Conservation (phyloP, 306 rosid genomes). For the Astragalus glycyphyllos region DNA sequence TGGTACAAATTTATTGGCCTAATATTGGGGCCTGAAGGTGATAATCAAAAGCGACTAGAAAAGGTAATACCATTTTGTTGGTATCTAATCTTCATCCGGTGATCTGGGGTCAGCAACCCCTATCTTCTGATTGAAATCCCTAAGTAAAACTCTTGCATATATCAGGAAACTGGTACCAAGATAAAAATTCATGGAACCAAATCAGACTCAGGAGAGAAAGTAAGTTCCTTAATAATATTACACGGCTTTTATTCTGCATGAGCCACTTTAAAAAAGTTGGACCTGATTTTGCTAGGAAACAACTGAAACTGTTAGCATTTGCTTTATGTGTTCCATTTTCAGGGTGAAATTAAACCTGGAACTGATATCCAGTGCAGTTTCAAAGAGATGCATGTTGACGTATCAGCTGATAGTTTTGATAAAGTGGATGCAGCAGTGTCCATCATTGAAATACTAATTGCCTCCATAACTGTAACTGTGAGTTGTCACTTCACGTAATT, state of each 20-base stretch:
- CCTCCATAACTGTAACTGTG: constrained; percentile 84
- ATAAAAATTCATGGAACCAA: constrained; percentile 75
- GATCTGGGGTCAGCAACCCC: constrained; percentile 26
- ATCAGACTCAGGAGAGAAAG: constrained; percentile 75
- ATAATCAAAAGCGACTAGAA: constrained; percentile 83
- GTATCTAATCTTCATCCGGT: constrained; percentile 24
- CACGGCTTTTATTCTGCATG: constrained; percentile 27
- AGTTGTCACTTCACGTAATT: constrained; percentile 52
- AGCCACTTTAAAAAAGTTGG: constrained; percentile 24
- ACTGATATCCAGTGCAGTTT: constrained; percentile 57
- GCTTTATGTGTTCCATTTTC: constrained; percentile 36
- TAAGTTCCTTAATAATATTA: constrained; percentile 39
- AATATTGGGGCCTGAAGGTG: constrained; percentile 81
- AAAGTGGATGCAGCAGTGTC: constrained; percentile 91
- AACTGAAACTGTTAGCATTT: constrained; percentile 17
- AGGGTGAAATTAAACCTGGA: constrained; percentile 76
- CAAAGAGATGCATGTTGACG: constrained; percentile 68
- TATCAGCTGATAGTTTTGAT: constrained; percentile 90
- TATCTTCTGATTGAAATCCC: constrained; percentile 33
- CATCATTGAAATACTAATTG: constrained; percentile 75
- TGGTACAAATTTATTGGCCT: constrained; percentile 75
- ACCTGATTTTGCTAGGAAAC: constrained; percentile 26
- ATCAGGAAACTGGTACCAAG: constrained; percentile 90
- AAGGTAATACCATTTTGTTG: constrained; percentile 60
- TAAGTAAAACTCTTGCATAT: constrained; percentile 34